Evolutionary conservation across 345 rosid genomes (phyloP).

Genomic region (Eucalyptus cladocalyx): DNA sequence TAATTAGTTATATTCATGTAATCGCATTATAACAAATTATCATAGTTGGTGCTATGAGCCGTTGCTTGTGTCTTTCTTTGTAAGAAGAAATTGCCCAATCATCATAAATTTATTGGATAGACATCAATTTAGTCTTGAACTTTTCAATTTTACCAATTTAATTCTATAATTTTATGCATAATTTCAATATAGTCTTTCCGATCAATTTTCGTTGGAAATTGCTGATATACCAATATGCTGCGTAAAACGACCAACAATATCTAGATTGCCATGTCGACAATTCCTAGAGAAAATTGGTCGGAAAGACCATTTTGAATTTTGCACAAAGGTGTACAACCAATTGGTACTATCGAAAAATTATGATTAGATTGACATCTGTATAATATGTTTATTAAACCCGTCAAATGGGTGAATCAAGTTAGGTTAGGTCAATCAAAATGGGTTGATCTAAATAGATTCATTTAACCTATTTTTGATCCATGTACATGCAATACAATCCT

Average conservation of each 20-base stretch:
- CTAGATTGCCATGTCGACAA: rapidly evolving
- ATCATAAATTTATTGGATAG: background rate
- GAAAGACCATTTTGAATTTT: background rate
- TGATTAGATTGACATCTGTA: rapidly evolving
- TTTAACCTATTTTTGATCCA: too few species aligned
- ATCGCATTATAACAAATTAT: background rate
- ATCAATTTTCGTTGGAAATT: rapidly evolving
- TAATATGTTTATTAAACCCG: background rate
- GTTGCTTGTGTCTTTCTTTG: background rate
- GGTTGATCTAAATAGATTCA: rapidly evolving
- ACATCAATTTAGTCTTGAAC: background rate
- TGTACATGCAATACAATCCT: rapidly evolving
- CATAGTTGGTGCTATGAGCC: background rate
- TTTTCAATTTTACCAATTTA: background rate
- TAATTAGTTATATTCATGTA: background rate
- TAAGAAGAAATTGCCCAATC: background rate
- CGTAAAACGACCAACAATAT: background rate
- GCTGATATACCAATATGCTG: rapidly evolving
- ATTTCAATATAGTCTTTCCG: background rate
- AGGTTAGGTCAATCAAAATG: too few species aligned
- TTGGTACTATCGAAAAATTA: background rate
- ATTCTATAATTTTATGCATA: background rate
- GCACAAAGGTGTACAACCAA: too few species aligned
- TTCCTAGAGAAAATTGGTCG: background rate
- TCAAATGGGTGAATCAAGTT: too few species aligned